These are phyloP conservation scores for Colletotrichum tofieldiae DNA, from an alignment of 2,329 filamentous ascomycete species.

Conservation along the genomic window DNA sequence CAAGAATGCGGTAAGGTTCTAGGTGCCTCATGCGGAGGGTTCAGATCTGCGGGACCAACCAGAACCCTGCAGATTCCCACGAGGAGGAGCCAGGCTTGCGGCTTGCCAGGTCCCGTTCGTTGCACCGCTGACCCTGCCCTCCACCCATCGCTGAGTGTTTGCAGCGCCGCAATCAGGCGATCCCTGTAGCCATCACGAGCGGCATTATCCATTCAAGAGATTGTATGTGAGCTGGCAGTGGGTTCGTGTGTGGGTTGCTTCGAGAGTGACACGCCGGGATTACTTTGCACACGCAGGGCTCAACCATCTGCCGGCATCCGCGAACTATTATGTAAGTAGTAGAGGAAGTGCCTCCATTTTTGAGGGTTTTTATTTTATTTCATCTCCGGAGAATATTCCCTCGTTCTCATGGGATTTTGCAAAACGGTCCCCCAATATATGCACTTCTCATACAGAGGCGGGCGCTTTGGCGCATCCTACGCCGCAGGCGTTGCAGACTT, in stretches of 20 bases:
- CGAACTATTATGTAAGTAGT: conserved; percentile 1
- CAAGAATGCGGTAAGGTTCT: conserved; percentile 9
- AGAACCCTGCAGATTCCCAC: conserved; percentile 42
- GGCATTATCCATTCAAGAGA: conserved; percentile 1
- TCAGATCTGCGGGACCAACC: conserved; percentile 38
- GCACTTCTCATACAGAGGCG: background rate
- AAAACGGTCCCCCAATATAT: background rate
- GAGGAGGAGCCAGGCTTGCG: conserved; percentile 16
- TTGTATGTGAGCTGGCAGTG: conserved; percentile 28
- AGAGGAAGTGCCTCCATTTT: background rate
- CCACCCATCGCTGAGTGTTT: conserved; percentile 1
- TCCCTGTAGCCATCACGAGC: conserved; percentile 27
- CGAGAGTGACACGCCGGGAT: conserved; percentile 10
- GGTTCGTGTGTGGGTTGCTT: conserved; percentile 3
- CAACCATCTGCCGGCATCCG: conserved; percentile 6
- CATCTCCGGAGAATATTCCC: background rate
- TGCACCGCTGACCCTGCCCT: conserved; percentile 13
- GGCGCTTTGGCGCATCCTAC: background rate
- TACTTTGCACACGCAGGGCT: conserved; percentile 3
- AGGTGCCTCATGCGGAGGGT: conserved; percentile 27
- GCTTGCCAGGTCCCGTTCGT: conserved; percentile 12
- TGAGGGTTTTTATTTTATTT: background rate
- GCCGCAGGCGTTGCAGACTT: conserved; percentile 7
- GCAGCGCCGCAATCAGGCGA: conserved; percentile 1
- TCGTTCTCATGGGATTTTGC: too few relatives aligned